Conservation (phyloP, 768 basidiomycete genomes). For the Gymnopilus dilepis region DNA sequence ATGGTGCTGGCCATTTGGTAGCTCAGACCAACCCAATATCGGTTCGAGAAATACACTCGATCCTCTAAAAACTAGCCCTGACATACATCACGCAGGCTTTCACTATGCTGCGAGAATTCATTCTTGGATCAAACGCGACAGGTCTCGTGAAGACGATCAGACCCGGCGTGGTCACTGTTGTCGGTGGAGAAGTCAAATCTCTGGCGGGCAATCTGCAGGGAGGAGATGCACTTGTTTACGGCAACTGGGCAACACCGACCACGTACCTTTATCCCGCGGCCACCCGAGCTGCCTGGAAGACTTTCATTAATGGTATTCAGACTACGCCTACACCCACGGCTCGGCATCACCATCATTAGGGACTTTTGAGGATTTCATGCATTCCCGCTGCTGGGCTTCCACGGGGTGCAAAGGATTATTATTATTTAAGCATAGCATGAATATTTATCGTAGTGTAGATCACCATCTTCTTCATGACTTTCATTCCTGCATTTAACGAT, state of each 20-base stretch:
- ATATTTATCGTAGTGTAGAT: too few relatives aligned
- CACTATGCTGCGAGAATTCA: slow-evolving; percentile 67
- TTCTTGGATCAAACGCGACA: slow-evolving; percentile 64
- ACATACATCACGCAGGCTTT: slow-evolving; percentile 48
- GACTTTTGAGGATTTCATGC: background rate
- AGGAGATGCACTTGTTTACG: slow-evolving; percentile 60
- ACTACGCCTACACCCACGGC: slow-evolving; percentile 1
- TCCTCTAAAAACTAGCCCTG: background rate
- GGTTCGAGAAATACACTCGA: slow-evolving; percentile 35
- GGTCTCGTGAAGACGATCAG: slow-evolving; percentile 52
- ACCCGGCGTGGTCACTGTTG: slow-evolving; percentile 35
- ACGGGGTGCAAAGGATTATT: background rate
- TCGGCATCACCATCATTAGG: background rate
- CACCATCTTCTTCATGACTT: background rate
- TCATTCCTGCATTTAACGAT: background rate
- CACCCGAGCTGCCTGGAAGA: slow-evolving; percentile 61
- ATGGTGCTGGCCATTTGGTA: slow-evolving; percentile 49
- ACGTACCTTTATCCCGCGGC: slow-evolving; percentile 60
- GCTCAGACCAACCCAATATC: slow-evolving; percentile 39
- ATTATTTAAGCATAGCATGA: too few relatives aligned
- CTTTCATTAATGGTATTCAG: slow-evolving; percentile 40
- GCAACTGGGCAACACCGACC: slow-evolving; percentile 52
- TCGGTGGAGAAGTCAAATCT: slow-evolving; percentile 55
- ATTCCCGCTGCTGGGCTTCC: background rate
- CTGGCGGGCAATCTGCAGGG: slow-evolving; percentile 57